Evolutionary conservation across 768 basidiomycete species (phyloP), one percentile per base, ranked within the genome.

Genomic region (Mycena metata): DNA sequence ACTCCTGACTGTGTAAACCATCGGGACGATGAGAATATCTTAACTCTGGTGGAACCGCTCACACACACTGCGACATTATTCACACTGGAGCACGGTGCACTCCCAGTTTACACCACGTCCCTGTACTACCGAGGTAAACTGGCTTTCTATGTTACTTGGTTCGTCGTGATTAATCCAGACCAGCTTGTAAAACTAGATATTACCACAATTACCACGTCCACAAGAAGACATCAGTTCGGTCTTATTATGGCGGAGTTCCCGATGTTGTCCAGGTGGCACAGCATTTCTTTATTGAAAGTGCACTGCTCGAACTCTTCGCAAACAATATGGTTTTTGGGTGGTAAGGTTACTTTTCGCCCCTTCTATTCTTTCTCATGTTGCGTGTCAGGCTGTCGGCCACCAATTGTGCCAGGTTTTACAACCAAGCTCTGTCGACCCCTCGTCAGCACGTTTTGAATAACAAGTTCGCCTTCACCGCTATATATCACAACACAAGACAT

Each of bases 101-200:
- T 66, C 1, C 65, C 65, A 15, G 24, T 66, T n/a, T 60, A 45
- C 16, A 66, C 50, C 4, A 24, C 65, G 0, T 66, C 58, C 4
- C 19, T 66, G 12, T 66, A 66, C 19, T 66, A 50, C n/a, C 49
- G 58, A 2, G 0, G 65, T 60, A n/a, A 35, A 50, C 46, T n/a
- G n/a, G n/a, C n/a, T n/a, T n/a, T n/a, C n/a, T n/a, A n/a, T n/a
- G n/a, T 12, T 6, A 12, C 12, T 36, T 12, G n/a, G 6, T 36
- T 36, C 36, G 36, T 36, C 36, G 36, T 36, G 7, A 12, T 12
- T 36, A 36, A 36, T 36, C 7, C 36, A 7, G 36, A 36, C 7
- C 36, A 36, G 36, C 36, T 6, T 36, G 36, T 36, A 36, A 36
- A 36, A 36, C 36, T 12, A 6, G 36, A 12, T 36, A 36, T 12